Evolutionary conservation across 768 basidiomycete genomes (phyloP), one percentile per base, ranked within the genome.

Genomic region (Rhodotorula graminis): DNA sequence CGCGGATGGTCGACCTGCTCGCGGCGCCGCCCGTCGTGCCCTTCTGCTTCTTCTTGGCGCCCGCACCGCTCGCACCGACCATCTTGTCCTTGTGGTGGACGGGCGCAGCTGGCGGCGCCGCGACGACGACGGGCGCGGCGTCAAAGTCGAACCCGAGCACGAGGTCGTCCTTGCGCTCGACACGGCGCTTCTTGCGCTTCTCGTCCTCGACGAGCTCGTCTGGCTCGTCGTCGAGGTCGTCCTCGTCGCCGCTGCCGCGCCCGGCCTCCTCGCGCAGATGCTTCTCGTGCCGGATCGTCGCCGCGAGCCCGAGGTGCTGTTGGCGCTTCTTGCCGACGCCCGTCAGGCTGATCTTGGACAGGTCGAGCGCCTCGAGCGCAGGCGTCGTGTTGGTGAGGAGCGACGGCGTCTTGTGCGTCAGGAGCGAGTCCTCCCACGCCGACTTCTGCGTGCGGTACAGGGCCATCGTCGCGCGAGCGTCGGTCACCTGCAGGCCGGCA

Each of bases 381-480:
- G 49, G 52, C 2, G 75, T 73, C 46, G 69, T 61, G 4, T 64
- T 67, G 46, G 76, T 80, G n/a, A 78, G 65, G 53, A 71, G 73
- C 65, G 69, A 80, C 16, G 79, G 80, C 61, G 79, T 79, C 21
- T 79, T 79, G 29, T 76, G 70, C 27, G 72, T 77, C 29, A 79
- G 73, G 31, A 83, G 80, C 10, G 82, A 80, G n/a, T 84, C 83
- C 75, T 98, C 94, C 92, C 92, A 98, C 60, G 87, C 84, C 64
- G 87, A 87, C 76, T 90, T 88, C 80, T 93, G 85, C 27, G 94
- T 79, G 14, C 93, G 85, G 80, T 90, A 97, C 52, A 97, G 83
- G 0, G 92, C 94, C 92, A 99, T 96, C 0, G 93, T 91, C 0
- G 94, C 95, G 64, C 94, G 86, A 1, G 94, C 93, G 80, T 98